These are phyloP conservation scores for Cystoderma amianthinum DNA, from an alignment of 768 basidiomycete species.

Conservation along the genomic window DNA sequence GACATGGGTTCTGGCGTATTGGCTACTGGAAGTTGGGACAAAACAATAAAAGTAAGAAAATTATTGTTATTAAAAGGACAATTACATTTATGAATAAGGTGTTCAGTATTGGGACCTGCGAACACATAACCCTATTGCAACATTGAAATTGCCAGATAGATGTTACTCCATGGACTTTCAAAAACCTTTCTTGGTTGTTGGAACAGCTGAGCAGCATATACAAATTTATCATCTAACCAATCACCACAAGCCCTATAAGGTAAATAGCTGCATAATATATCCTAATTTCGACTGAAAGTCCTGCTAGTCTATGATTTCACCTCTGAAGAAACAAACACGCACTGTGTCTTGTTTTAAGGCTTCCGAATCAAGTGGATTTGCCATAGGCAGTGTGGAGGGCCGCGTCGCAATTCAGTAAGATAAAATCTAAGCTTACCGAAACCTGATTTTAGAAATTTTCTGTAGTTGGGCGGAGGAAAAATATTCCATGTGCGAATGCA, in stretches of 20 bases:
- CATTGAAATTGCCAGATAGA: conserved; percentile 78
- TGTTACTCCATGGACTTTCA: conserved; percentile 85
- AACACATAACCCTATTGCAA: conserved; percentile 65
- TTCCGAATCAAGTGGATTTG: conserved; percentile 61
- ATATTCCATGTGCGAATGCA: conserved; percentile 40
- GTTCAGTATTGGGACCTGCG: conserved; percentile 98
- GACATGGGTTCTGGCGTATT: conserved; percentile 72
- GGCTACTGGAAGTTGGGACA: conserved; percentile 97
- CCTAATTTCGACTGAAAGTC: conserved; percentile 1
- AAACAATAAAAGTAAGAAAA: conserved; percentile 88
- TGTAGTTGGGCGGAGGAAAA: conserved; percentile 83
- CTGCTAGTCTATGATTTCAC: conserved; percentile 68
- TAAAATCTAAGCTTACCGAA: neutral
- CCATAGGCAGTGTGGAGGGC: conserved; percentile 83
- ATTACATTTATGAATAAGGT: too few relatives aligned
- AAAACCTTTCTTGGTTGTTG: conserved; percentile 83
- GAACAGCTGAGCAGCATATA: conserved; percentile 88
- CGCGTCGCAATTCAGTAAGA: conserved; percentile 94
- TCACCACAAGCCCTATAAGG: conserved; percentile 76
- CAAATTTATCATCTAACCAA: conserved; percentile 84
- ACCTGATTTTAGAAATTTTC: neutral
- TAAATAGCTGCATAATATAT: conserved; percentile 17
- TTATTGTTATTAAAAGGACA: neutral
- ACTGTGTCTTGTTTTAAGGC: conserved; percentile 80
- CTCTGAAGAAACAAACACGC: conserved; percentile 91